phyloP scores from a whole-genome alignment of 257 asterid genomes.

The Pogostemon cablin region DNA sequence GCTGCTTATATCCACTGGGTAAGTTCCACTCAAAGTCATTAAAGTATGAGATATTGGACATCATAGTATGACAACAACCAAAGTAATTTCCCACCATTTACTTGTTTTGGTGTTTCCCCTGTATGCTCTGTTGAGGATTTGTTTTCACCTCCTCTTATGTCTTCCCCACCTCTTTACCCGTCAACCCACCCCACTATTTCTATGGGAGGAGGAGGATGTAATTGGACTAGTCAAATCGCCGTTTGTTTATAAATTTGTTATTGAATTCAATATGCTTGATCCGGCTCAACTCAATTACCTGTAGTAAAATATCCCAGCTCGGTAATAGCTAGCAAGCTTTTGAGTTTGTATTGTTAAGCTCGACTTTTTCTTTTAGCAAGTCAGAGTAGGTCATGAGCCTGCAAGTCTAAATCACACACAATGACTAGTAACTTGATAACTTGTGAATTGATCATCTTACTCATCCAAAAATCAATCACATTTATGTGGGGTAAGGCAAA shows the following conservation, averaged over 20 bases:
- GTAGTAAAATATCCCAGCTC: no score
- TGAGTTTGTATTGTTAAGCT: neutral
- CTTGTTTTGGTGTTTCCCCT: conserved; percentile 5
- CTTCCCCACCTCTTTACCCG: neutral
- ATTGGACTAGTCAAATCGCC: no score
- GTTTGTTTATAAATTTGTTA: no score
- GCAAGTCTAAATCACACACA: neutral
- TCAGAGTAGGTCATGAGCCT: neutral
- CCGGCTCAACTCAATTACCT: no score
- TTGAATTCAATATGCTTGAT: no score
- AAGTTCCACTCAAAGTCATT: conserved; percentile 37
- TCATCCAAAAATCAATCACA: neutral
- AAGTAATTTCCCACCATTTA: conserved; percentile 31
- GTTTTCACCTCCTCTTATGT: neutral
- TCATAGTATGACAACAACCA: conserved; percentile 28
- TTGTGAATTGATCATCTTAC: neutral
- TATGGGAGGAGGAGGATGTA: no score
- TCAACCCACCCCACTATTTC: no score
- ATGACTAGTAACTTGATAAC: neutral
- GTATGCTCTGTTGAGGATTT: conserved; percentile 9
- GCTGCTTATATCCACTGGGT: conserved; percentile 42
- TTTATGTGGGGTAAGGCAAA: conserved; percentile 19
- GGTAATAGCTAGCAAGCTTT: neutral
- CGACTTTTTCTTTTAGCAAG: neutral
- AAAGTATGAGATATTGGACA: conserved; percentile 32